phyloP scores from a whole-genome alignment of 805 yeast genomes.

The Suhomyces sp. region DNA sequence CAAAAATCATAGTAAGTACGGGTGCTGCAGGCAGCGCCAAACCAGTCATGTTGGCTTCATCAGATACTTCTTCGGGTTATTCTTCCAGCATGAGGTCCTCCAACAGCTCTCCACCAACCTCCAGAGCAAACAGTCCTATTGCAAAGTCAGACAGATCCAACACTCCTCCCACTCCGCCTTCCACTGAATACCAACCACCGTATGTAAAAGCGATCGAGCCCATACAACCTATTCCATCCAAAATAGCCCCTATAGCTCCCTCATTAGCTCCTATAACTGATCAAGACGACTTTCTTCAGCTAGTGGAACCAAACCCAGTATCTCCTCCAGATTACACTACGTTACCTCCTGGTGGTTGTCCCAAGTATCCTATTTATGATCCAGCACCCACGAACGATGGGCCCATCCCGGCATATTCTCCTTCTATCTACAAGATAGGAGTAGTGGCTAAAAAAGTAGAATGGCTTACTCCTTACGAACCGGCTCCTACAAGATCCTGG shows the following conservation, averaged over 20 bases:
- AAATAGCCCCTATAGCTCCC: too few species aligned
- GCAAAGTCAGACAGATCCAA: constrained; percentile 1
- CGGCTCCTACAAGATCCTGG: constrained; percentile 70
- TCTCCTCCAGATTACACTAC: constrained; percentile 36
- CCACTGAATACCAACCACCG: background rate
- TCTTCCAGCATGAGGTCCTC: constrained; percentile 3
- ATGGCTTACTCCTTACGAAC: constrained; percentile 74
- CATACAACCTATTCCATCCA: background rate
- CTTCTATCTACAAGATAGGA: constrained; percentile 63
- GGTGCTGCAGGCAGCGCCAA: background rate
- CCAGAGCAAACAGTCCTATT: constrained; percentile 6
- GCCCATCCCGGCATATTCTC: constrained; percentile 58
- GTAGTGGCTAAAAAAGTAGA: constrained; percentile 64
- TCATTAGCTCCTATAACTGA: background rate
- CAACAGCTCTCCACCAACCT: constrained; percentile 3
- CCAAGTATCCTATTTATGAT: constrained; percentile 29
- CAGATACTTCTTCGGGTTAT: constrained; percentile 6
- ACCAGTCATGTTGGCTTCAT: background rate
- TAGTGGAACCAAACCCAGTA: constrained; percentile 39
- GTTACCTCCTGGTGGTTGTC: constrained; percentile 45
- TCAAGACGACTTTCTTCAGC: constrained; percentile 18
- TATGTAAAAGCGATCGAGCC: background rate
- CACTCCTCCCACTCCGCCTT: constrained; percentile 8
- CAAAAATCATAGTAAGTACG: background rate
- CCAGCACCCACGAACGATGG: constrained; percentile 30